Conservation (phyloP, 1,139 yeast genomes). For the Magnusiomyces suaveolens region DNA sequence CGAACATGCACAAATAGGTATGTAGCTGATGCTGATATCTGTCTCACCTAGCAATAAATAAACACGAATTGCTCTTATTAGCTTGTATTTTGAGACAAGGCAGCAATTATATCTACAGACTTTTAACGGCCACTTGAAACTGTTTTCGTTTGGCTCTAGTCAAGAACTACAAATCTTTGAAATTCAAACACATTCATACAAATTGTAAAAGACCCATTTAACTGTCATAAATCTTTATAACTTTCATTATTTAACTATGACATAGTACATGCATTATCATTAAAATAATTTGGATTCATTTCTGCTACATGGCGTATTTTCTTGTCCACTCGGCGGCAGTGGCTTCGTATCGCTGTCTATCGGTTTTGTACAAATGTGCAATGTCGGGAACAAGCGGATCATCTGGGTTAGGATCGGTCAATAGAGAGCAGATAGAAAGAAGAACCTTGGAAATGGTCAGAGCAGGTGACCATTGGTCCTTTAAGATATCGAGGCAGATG, state of each 20-base stretch:
- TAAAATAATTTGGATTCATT: not conserved
- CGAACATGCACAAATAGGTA: no score
- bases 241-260: not conserved
- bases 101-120: no score
- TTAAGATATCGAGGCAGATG: conserved; percentile 74
- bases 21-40: no score
- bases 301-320: conserved; percentile 79
- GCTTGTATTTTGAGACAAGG: no score
- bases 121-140: no score
- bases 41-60: no score
- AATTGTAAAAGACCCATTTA: not conserved
- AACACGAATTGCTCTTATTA: no score
- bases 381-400: conserved; percentile 98
- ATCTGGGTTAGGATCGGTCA: conserved; percentile 97
- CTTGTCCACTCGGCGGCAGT: conserved; percentile 99
- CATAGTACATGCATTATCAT: not conserved
- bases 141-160: no score
- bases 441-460: conserved; percentile 82
- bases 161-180: no score
- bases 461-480: conserved; percentile 90
- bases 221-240: not conserved
- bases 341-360: conserved; percentile 87
- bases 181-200: no score
- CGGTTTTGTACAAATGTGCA: conserved; percentile 93
- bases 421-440: conserved; percentile 77